Conservation (phyloP, 345 rosid species). For the Turritis glabra region DNA sequence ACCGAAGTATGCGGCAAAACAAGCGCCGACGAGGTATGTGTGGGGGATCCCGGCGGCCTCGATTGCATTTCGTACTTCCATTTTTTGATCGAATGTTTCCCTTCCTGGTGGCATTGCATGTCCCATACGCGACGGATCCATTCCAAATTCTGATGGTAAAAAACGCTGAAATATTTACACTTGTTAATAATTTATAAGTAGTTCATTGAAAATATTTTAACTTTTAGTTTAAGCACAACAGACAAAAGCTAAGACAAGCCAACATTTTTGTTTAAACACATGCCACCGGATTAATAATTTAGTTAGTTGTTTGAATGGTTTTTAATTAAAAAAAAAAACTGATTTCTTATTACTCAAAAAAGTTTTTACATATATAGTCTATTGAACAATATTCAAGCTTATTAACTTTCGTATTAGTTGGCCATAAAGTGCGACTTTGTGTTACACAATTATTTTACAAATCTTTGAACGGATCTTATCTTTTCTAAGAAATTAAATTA, state of each 20-base stretch:
- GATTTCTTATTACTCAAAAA: background rate
- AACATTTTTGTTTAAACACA: background rate
- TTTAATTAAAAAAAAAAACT: too few relatives aligned
- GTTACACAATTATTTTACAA: background rate
- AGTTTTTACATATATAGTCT: background rate
- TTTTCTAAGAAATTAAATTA: background rate
- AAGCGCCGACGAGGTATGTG: slow-evolving; percentile 71
- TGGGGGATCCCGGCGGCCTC: slow-evolving; percentile 71
- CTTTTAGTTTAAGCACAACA: background rate
- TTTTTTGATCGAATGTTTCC: slow-evolving; percentile 74
- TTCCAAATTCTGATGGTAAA: slow-evolving; percentile 86
- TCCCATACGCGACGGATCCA: slow-evolving; percentile 72
- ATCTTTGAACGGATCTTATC: background rate
- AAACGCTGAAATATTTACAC: slow-evolving; percentile 47
- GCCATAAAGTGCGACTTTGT: background rate
- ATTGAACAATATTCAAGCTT: background rate
- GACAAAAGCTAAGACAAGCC: background rate
- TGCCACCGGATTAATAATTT: background rate
- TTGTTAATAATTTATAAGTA: background rate
- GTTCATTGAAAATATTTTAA: background rate
- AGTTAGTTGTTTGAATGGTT: background rate
- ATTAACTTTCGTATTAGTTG: background rate
- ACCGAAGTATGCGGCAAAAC: slow-evolving; percentile 74
- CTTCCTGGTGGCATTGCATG: slow-evolving; percentile 74
- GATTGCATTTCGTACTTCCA: slow-evolving; percentile 67